Evolutionary conservation across 257 asterid genomes (phyloP).

Genomic region (Eucommia ulmoides): DNA sequence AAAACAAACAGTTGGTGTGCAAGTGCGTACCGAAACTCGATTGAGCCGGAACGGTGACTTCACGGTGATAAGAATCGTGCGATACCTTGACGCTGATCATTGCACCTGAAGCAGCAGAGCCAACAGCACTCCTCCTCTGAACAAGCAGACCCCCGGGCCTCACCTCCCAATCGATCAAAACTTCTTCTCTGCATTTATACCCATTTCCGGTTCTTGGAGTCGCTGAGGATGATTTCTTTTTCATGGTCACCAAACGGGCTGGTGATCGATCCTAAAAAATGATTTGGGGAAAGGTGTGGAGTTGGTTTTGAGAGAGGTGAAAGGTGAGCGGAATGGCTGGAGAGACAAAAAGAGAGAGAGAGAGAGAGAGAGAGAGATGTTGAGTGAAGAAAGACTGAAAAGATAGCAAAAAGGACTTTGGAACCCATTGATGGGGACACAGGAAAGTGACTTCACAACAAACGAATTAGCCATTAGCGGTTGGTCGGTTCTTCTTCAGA

Average conservation of each 20-base stretch:
- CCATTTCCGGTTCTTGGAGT: conserved; percentile 11
- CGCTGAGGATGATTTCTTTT: conserved; percentile 8
- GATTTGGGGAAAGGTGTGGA: conserved; percentile 2
- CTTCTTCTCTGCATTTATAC: conserved; percentile 1
- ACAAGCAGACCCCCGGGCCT: conserved; percentile 25
- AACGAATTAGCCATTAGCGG: not conserved
- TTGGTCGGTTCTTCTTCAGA: not conserved
- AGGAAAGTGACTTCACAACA: conserved; percentile 14
- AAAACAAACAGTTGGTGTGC: too few relatives aligned
- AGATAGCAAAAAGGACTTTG: not conserved
- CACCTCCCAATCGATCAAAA: conserved; percentile 20
- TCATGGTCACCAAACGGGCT: conserved; percentile 5
- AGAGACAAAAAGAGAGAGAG: not conserved
- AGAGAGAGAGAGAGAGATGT: too few relatives aligned
- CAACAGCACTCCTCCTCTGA: conserved; percentile 11
- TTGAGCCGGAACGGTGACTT: conserved; percentile 15
- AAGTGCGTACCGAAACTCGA: conserved; percentile 28
- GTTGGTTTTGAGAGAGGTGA: conserved; percentile 11
- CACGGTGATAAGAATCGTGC: conserved; percentile 16
- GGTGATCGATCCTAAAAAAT: conserved; percentile 1
- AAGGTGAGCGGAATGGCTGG: conserved; percentile 4
- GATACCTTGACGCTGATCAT: conserved; percentile 24
- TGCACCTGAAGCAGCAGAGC: conserved; percentile 3
- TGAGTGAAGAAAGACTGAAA: conserved; percentile 7
- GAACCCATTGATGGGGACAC: conserved; percentile 10